A percentile compares a stretch with the other conserved stretches of the same genome.
Evolutionary conservation across 768 basidiomycete species (phyloP).

Genomic region (Mrakia gelida): DNA sequence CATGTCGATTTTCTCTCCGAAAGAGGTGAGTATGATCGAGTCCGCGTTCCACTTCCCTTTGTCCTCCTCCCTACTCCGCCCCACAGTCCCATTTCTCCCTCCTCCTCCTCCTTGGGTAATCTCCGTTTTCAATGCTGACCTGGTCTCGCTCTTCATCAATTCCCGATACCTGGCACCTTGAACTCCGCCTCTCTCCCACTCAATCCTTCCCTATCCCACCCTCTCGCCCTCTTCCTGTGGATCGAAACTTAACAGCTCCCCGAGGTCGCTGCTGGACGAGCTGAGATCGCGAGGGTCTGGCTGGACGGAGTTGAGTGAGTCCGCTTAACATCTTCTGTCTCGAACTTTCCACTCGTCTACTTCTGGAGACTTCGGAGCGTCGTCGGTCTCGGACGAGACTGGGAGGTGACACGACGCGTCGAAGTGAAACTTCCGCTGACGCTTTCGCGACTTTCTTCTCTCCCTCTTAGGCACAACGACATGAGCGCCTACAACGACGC

Average conservation of each 20-base stretch:
- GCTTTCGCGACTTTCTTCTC: neutral
- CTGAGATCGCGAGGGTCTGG: constrained; percentile 16
- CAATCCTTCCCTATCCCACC: neutral
- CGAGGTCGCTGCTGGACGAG: constrained; percentile 19
- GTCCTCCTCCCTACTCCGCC: neutral
- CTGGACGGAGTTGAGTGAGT: constrained; percentile 8
- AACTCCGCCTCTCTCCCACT: neutral
- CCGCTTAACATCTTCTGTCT: neutral
- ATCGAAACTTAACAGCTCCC: neutral
- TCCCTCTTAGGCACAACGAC: neutral
- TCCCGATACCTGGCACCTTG: neutral
- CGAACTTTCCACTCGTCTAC: too few relatives aligned
- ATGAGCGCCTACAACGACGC: constrained; percentile 13
- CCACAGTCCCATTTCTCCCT: neutral
- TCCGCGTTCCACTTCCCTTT: neutral
- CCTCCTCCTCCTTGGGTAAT: neutral
- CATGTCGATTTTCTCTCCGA: neutral
- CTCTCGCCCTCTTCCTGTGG: neutral
- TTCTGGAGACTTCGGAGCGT: neutral
- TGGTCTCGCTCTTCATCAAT: neutral
- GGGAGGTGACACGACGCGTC: neutral
- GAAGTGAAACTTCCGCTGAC: neutral
- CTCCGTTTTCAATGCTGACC: neutral
- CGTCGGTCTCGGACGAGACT: neutral
- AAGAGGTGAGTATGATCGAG: neutral